Base-by-base conservation (phyloP, 306 rosid species). In the Medicago ruthenica region DNA sequence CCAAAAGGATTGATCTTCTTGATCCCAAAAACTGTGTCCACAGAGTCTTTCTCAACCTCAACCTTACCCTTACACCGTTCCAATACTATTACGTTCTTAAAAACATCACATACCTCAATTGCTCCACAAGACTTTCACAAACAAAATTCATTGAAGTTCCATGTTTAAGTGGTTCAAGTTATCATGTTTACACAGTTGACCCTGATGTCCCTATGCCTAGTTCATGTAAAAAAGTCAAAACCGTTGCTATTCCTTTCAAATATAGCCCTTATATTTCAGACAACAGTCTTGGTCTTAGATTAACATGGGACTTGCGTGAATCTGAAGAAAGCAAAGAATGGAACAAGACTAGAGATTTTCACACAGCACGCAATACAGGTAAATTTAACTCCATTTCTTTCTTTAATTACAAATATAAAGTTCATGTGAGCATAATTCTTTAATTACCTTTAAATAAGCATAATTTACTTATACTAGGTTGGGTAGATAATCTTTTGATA, bases 191-290 rank as follows among this genome's bases (percentile, higher is more conserved):
- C 74, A 89, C 88, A 1, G 91, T 94, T 34, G 83, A 83, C 50
- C 82, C 97, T 79, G 54, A 79, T 51, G 6, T 80, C 44, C 66
- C 34, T 24, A 40, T 86, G 31, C 96, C 96, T 0, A 53, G 6
- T 54, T 86, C 85, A n/a, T 94, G 96, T 76, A 8, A 74, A 42
- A 24, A 11, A 16, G 60, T 92, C 79, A 94, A 81, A 79, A 90
- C 91, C 8, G 80, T 88, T 16, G 80, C 83, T 2, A 89, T 94
- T 76, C 98, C 98, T 42, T 88, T 90, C 42, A 75, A 18, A 50
- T 94, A 87, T 53, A 92, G 90, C 34, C 96, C 96, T 27, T 94
- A 83, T 73, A 74, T 94, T 50, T 79, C 88, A 44, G 97, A 85
- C 27, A 86, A 81, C 7, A 83, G 84, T 17, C 88, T 94, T 58